A percentile compares a stretch with the other conserved stretches of the same genome.
Conservation (phyloP, 2,329 filamentous ascomycete species). For the Thielaviopsis musarum region DNA sequence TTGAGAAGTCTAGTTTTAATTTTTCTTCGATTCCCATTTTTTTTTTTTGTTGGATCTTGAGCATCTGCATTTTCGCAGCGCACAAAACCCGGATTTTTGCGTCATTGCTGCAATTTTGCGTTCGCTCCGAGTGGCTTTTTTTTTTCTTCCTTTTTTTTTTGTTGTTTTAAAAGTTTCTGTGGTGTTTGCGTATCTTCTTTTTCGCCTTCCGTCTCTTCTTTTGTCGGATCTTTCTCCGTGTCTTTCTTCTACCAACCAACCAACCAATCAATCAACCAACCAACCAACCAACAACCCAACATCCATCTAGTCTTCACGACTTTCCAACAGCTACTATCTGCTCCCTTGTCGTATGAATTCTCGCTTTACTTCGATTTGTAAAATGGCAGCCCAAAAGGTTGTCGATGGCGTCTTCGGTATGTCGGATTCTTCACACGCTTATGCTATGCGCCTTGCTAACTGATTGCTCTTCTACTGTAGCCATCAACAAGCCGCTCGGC, state of each 20-base stretch:
- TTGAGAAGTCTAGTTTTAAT: background rate
- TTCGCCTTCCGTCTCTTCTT: background rate
- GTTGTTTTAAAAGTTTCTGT: too few species aligned
- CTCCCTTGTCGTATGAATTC: conserved; percentile 4
- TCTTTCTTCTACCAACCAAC: background rate
- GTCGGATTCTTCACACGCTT: conserved; percentile 14
- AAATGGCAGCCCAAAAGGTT: conserved; percentile 36
- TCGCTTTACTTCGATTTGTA: conserved; percentile 18
- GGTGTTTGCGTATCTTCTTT: background rate
- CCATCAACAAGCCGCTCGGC: conserved; percentile 80
- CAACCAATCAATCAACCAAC: background rate
- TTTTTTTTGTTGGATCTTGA: background rate
- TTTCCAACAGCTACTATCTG: conserved; percentile 12
- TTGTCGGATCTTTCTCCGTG: background rate
- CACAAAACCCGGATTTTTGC: background rate
- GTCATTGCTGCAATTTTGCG: background rate
- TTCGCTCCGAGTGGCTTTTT: background rate
- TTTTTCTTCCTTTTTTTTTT: background rate
- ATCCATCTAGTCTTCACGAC: conserved; percentile 35
- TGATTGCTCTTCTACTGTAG: conserved; percentile 26
- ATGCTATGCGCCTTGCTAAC: background rate
- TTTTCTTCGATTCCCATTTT: conserved; percentile 1
- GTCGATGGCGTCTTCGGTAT: conserved; percentile 43
- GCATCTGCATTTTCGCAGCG: background rate
- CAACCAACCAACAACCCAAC: conserved; percentile 12